phyloP scores from a whole-genome alignment of 352 stramenopile genomes.

The Aphanomyces cochlioides region DNA sequence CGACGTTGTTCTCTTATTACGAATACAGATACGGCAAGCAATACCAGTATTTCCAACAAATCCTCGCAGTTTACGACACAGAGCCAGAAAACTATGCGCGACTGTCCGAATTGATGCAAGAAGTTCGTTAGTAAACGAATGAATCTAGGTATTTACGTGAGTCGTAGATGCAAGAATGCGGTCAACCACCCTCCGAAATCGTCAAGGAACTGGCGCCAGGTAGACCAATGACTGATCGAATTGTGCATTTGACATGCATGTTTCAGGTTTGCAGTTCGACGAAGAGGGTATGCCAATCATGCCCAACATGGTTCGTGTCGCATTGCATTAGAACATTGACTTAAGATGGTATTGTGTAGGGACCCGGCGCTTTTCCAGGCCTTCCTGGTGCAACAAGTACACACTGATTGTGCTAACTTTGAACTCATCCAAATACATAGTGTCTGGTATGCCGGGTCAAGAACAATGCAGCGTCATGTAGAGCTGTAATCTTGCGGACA shows the following conservation, averaged over 20 bases:
- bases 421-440: slow-evolving; percentile 30
- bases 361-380: slow-evolving; percentile 69
- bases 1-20: slow-evolving; percentile 2
- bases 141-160: not conserved
- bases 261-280: slow-evolving; percentile 89
- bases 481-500: no score
- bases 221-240: not conserved
- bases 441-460: slow-evolving; percentile 50
- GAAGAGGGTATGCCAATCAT: slow-evolving; percentile 96
- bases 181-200: slow-evolving; percentile 95
- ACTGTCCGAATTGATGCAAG: slow-evolving; percentile 97
- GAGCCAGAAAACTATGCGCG: slow-evolving; percentile 94
- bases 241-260: not conserved
- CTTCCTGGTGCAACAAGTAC: slow-evolving; percentile 75
- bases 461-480: slow-evolving; percentile 78
- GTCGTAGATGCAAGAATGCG: slow-evolving; percentile 78
- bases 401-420: not conserved
- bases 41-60: slow-evolving; percentile 97
- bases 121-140: slow-evolving; percentile 48
- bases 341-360: slow-evolving; percentile 36
- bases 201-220: slow-evolving; percentile 97
- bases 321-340: slow-evolving; percentile 12
- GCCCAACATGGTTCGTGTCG: slow-evolving; percentile 79
- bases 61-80: slow-evolving; percentile 95
- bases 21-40: slow-evolving; percentile 88